A percentile compares a stretch with the other conserved stretches of the same genome.
These are phyloP conservation scores for Balamuthia mandrillaris DNA, from an alignment of 208 protist species.

Conservation along the genomic window DNA sequence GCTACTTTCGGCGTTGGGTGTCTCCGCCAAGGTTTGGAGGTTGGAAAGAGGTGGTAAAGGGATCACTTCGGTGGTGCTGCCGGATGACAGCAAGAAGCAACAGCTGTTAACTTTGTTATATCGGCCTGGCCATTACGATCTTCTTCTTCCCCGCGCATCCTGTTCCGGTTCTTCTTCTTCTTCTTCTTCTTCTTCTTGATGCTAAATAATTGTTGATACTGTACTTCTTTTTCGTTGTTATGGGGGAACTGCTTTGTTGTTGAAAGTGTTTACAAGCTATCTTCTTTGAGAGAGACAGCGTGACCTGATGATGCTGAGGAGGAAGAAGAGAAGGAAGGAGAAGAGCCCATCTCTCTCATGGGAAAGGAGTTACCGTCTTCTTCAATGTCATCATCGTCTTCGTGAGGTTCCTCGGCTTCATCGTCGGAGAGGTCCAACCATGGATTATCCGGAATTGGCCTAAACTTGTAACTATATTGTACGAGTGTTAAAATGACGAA, in stretches of 20 bases:
- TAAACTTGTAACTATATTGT: neutral
- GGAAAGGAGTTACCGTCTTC: too few relatives aligned
- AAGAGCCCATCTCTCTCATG: too few relatives aligned
- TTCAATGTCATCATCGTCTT: too few relatives aligned
- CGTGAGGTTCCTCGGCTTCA: neutral
- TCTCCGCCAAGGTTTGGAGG: neutral
- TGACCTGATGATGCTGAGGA: too few relatives aligned
- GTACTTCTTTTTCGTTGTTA: too few relatives aligned
- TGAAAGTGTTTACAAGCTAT: too few relatives aligned
- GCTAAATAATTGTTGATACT: too few relatives aligned
- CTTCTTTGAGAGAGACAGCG: too few relatives aligned
- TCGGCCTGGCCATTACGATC: slow-evolving; percentile 1
- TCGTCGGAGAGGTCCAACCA: neutral
- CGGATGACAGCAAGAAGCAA: neutral
- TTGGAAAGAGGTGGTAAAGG: neutral
- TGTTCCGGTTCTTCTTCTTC: too few relatives aligned
- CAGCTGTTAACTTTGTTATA: neutral
- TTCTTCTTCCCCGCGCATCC: neutral
- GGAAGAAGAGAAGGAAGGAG: too few relatives aligned
- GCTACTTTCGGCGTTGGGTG: neutral
- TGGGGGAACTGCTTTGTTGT: too few relatives aligned
- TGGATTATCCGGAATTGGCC: neutral
- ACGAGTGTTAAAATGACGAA: neutral
- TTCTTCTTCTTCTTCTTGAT: too few relatives aligned
- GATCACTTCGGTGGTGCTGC: neutral